Conservation (phyloP, 2,329 filamentous ascomycete genomes). For the Botrytis byssoidea region DNA sequence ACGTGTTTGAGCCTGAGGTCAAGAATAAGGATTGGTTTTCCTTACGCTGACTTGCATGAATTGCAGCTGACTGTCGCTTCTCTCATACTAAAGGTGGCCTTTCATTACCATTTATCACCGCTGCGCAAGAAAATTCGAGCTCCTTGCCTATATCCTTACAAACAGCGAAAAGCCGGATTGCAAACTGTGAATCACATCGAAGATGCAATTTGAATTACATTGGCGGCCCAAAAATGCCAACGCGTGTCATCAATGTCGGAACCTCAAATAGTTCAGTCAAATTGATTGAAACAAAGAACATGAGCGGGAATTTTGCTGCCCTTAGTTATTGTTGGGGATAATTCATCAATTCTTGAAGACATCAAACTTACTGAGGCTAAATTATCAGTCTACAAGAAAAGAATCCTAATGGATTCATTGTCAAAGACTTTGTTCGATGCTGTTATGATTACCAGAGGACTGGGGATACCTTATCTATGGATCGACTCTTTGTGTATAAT, state of each 20-base stretch:
- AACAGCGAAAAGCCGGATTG: neutral
- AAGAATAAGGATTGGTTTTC: neutral
- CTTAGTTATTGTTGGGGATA: neutral
- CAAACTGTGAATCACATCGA: neutral
- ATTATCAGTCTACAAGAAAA: neutral
- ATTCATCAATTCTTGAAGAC: neutral
- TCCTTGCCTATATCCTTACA: neutral
- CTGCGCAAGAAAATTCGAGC: neutral
- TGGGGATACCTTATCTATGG: neutral
- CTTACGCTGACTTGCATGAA: neutral
- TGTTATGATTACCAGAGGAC: neutral
- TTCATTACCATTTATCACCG: neutral
- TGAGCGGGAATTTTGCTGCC: neutral
- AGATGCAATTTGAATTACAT: neutral
- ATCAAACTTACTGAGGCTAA: neutral
- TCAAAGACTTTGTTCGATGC: neutral
- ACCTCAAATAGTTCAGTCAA: neutral
- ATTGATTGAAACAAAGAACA: neutral
- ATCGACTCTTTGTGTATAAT: neutral
- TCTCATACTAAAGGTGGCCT: neutral
- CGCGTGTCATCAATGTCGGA: neutral
- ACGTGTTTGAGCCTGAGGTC: neutral
- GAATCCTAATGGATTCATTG: neutral
- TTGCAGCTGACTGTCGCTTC: neutral
- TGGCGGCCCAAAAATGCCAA: neutral